Evolutionary conservation across 139 green algal genomes (phyloP).

Genomic region (Chlorella sp.): DNA sequence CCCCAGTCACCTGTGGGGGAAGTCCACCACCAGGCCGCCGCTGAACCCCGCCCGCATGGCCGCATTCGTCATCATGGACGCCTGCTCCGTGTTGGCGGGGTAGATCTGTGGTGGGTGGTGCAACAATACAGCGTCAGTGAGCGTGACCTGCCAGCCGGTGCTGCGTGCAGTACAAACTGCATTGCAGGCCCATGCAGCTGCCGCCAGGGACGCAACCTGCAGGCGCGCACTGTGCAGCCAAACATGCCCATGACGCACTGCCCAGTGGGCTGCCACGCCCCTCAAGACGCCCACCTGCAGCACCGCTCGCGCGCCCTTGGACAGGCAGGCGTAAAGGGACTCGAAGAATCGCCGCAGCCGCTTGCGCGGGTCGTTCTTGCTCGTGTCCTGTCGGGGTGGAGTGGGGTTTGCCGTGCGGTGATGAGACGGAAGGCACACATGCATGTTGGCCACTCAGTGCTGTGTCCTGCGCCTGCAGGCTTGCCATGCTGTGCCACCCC

Average conservation of each 20-base stretch:
- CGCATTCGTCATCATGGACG: slow-evolving; percentile 91
- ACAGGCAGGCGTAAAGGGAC: slow-evolving; percentile 84
- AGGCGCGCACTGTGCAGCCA: too few relatives aligned
- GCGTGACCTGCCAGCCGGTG: too few relatives aligned
- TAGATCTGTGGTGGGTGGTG: slow-evolving; percentile 16
- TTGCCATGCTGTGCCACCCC: too few relatives aligned
- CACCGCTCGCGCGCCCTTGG: slow-evolving; percentile 82
- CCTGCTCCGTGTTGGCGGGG: slow-evolving; percentile 57
- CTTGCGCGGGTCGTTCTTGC: slow-evolving; percentile 74
- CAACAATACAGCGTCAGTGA: too few relatives aligned
- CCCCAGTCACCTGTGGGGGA: slow-evolving; percentile 73
- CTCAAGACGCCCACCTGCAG: slow-evolving; percentile 66
- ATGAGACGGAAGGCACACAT: too few relatives aligned
- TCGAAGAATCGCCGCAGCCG: slow-evolving; percentile 91
- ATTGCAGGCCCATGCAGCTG: not conserved
- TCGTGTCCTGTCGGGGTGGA: slow-evolving; percentile 64
- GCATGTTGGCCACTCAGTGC: too few relatives aligned
- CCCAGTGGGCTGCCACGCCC: too few relatives aligned
- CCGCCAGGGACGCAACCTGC: not conserved
- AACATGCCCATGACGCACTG: too few relatives aligned
- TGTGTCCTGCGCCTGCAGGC: too few relatives aligned
- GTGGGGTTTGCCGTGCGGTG: too few relatives aligned
- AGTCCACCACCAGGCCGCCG: slow-evolving; percentile 97
- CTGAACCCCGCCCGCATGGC: slow-evolving; percentile 95
- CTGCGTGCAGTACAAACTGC: too few relatives aligned